Evolutionary conservation across 2,329 filamentous ascomycete species (phyloP).

Genomic region (Hirsutella rhossiliensis): DNA sequence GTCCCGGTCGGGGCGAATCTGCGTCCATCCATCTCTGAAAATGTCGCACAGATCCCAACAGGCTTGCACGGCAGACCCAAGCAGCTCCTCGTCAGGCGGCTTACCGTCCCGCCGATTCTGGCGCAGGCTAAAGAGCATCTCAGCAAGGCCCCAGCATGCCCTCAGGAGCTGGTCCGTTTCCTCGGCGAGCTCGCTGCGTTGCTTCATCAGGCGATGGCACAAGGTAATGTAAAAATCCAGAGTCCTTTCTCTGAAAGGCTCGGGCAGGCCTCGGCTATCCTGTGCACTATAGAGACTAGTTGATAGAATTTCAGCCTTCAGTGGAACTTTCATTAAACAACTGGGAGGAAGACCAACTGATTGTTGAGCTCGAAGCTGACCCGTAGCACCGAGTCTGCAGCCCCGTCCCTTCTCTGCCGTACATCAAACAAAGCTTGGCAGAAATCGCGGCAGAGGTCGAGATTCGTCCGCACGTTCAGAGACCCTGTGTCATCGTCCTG

Average conservation of each 20-base stretch:
- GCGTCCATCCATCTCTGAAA: slow-evolving; percentile 85
- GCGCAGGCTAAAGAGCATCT: slow-evolving; percentile 84
- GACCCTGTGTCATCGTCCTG: slow-evolving; percentile 56
- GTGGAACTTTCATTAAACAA: not conserved
- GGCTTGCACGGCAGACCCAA: slow-evolving; percentile 79
- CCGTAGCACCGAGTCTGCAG: slow-evolving; percentile 72
- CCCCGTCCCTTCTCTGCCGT: slow-evolving; percentile 63
- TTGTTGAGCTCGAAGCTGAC: slow-evolving; percentile 95
- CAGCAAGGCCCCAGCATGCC: slow-evolving; percentile 81
- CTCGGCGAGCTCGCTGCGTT: slow-evolving; percentile 63
- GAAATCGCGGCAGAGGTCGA: slow-evolving; percentile 85
- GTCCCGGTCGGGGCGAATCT: slow-evolving; percentile 72
- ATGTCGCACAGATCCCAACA: slow-evolving; percentile 94
- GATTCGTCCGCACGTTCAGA: slow-evolving; percentile 59
- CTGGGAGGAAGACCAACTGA: slow-evolving; percentile 42
- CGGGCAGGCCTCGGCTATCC: slow-evolving; percentile 64
- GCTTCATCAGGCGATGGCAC: slow-evolving; percentile 94
- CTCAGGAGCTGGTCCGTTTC: slow-evolving; percentile 76
- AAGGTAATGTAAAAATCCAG: slow-evolving; percentile 90
- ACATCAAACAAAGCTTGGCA: slow-evolving; percentile 87
- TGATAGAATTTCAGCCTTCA: not conserved
- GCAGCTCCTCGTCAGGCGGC: slow-evolving; percentile 65
- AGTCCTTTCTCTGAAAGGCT: slow-evolving; percentile 78
- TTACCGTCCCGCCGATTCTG: slow-evolving; percentile 69
- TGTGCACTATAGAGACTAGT: slow-evolving; percentile 78